Evolutionary conservation across 495 filamentous ascomycete species (phyloP), one percentile per base, ranked within the genome.

Genomic region (Neurospora pannonica): DNA sequence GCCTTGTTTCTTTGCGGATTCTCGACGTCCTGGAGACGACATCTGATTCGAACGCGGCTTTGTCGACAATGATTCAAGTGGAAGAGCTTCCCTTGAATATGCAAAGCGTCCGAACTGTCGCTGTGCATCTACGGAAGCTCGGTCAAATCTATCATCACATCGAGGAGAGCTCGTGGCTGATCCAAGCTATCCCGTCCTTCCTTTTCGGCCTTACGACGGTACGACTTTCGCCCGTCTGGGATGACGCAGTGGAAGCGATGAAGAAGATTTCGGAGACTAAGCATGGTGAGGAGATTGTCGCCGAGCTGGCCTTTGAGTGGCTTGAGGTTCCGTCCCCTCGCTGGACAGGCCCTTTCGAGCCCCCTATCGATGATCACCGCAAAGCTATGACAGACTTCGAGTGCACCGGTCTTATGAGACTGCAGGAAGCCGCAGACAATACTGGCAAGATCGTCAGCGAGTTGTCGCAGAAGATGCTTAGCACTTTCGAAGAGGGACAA

Each of bases 181-280:
- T 88, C 38, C 86, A 85, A 76, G 86, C 95, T 7, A 86, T 98
- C 38, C 92, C 94, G 1, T 85, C 90, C 17, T 98, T 94, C 76
- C 91, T 92, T 77, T 98, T 98, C 79, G 95, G 95, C 54, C 88
- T 98, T 76, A 88, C 97, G 72, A 96, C 94, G 5, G 90, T 95
- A 70, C 92, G 91, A 75, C 84, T 97, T 72, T 85, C 94, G 6
- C 93, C 92, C 19, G 81, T 95, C 28, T 97, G 94, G 92, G 93
- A 97, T 75, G 93, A 97, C 75, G 90, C 92, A 19, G 88, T 90
- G 39, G 87, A 89, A 34, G 90, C 91, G 19, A 81, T 99, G 78
- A 92, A 92, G 76, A 86, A 90, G 36, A 90, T 98, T 70, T 89
- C 90, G 24, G 89, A 92, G 75, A 86, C 86, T 36, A 88, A 90